Conservation (phyloP, 148 eudicot species). For the Vaccinium vitisidaea region DNA sequence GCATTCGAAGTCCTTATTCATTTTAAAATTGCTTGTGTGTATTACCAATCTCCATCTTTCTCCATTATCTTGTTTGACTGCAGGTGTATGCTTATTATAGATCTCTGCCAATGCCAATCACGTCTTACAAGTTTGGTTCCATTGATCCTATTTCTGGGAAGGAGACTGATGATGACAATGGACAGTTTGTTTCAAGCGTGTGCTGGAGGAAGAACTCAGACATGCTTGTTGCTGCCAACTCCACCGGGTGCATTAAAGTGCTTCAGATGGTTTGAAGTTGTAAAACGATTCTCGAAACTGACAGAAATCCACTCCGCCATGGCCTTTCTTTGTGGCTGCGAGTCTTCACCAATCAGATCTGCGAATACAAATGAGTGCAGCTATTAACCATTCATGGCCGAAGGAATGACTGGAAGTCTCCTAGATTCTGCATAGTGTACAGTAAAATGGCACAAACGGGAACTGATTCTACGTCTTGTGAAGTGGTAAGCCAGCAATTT, state of each 20-base stretch:
- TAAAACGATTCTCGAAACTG: not conserved
- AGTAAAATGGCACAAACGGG: not conserved
- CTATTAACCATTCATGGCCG: not conserved
- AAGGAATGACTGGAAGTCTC: not conserved
- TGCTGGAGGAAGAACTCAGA: slow-evolving; percentile 91
- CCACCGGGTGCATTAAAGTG: slow-evolving; percentile 84
- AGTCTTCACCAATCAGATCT: not conserved
- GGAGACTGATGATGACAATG: slow-evolving; percentile 80
- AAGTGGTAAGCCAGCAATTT: not conserved
- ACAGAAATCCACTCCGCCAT: not conserved
- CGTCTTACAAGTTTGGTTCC: slow-evolving; percentile 90
- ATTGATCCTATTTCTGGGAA: slow-evolving; percentile 80
- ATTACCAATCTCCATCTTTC: not conserved
- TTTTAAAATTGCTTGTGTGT: not conserved
- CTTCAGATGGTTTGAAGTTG: slow-evolving; percentile 61
- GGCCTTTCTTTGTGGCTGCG: not conserved
- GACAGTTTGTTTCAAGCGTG: slow-evolving; percentile 94
- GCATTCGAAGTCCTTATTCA: not conserved
- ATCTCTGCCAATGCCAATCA: slow-evolving; percentile 88
- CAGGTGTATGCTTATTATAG: slow-evolving; percentile 88
- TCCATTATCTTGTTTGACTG: slow-evolving; percentile 15
- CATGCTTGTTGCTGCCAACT: slow-evolving; percentile 84
- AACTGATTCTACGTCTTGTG: not conserved
- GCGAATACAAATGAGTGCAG: not conserved
- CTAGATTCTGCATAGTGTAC: not conserved